These are phyloP conservation scores for Tremellales sp. DNA, from an alignment of 1,284 basidiomycete genomes.

Conservation along the genomic window DNA sequence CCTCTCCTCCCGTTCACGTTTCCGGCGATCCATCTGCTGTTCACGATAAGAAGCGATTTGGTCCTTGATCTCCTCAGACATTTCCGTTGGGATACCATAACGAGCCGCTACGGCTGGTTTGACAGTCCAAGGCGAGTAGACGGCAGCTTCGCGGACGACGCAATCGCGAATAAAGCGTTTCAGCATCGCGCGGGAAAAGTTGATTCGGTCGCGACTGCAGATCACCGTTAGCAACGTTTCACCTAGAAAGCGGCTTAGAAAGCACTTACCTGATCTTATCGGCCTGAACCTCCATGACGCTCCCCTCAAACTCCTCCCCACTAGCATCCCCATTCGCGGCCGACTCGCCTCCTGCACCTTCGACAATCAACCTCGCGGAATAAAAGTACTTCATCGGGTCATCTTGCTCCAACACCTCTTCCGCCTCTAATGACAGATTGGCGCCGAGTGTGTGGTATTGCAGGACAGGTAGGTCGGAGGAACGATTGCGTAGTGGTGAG, in stretches of 20 bases:
- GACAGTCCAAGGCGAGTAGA: slow-evolving; percentile 92
- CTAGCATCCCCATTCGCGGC: slow-evolving; percentile 24
- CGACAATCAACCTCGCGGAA: slow-evolving; percentile 66
- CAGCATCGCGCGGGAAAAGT: slow-evolving; percentile 93
- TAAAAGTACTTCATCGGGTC: slow-evolving; percentile 82
- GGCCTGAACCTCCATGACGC: slow-evolving; percentile 76
- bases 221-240: not conserved
- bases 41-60: slow-evolving; percentile 75
- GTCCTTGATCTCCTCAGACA: slow-evolving; percentile 76
- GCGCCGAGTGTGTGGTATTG: slow-evolving; percentile 58
- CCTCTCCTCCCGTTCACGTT: slow-evolving; percentile 54
- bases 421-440: slow-evolving; percentile 68
- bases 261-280: slow-evolving; percentile 67
- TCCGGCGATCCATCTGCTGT: slow-evolving; percentile 82
- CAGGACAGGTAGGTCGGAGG: slow-evolving; percentile 11
- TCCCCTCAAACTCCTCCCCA: slow-evolving; percentile 11
- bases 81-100: slow-evolving; percentile 76
- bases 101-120: slow-evolving; percentile 75
- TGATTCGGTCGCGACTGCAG: slow-evolving; percentile 82
- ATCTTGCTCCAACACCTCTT: slow-evolving; percentile 68
- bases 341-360: too few relatives aligned
- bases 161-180: slow-evolving; percentile 94
- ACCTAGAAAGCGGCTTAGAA: not conserved
- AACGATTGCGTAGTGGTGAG: slow-evolving; percentile 17
- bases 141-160: slow-evolving; percentile 80